These are phyloP conservation scores for Exophiala mesophila DNA, from an alignment of 2,329 filamentous ascomycete species.

Conservation along the genomic window DNA sequence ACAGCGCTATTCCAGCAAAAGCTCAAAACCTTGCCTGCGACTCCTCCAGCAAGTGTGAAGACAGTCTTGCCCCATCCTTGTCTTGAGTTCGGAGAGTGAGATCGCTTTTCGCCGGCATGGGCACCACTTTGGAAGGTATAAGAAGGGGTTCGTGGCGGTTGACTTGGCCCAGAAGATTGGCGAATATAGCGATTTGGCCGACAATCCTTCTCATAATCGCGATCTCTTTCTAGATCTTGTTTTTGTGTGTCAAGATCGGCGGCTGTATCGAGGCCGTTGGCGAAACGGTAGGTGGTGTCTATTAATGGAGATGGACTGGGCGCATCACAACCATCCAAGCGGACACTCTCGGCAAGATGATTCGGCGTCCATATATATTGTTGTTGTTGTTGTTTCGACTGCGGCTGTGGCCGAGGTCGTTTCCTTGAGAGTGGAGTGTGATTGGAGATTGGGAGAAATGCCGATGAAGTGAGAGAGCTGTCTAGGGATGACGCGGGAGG, in stretches of 20 bases:
- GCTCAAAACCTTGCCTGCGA: constrained; percentile 70
- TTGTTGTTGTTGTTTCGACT: constrained; percentile 2
- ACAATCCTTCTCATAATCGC: constrained; percentile 36
- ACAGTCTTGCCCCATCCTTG: constrained; percentile 39
- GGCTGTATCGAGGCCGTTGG: constrained; percentile 32
- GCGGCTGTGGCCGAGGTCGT: constrained; percentile 11
- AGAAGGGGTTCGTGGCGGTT: constrained; percentile 12
- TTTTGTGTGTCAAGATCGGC: constrained; percentile 25
- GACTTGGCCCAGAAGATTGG: constrained; percentile 21
- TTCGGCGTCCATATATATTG: not conserved
- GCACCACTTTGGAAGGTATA: constrained; percentile 16
- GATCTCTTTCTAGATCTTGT: constrained; percentile 24
- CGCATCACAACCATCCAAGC: constrained; percentile 6
- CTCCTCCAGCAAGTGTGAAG: constrained; percentile 37
- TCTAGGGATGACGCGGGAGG: constrained; percentile 13
- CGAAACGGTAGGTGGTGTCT: constrained; percentile 37
- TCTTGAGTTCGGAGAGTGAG: constrained; percentile 7
- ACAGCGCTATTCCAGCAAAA: constrained; percentile 65
- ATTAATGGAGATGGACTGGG: constrained; percentile 35
- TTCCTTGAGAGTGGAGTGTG: not conserved
- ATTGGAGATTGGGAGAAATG: constrained; percentile 2
- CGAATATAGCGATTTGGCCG: constrained; percentile 40
- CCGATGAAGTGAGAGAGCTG: not conserved
- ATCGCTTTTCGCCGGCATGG: constrained; percentile 1
- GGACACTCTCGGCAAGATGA: not conserved